Base-by-base conservation (phyloP, 1,139 yeast species). In the Ogataea hybrid region DNA sequence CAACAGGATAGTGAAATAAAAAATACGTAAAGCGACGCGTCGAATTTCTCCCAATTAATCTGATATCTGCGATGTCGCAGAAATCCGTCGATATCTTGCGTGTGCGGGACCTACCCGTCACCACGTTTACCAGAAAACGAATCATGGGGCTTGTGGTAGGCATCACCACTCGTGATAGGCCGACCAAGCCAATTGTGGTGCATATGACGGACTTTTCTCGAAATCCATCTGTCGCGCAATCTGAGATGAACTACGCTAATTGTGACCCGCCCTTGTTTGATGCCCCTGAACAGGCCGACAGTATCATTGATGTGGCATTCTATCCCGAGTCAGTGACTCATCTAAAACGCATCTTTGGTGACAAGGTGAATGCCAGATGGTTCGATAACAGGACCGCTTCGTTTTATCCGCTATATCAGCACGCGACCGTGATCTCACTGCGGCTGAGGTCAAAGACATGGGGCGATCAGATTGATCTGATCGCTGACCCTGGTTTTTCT, bases 1-100 rank as follows among this genome's bases (percentile, higher is more conserved):
- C 59, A 56, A 56, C 59, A 50, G 59, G 36, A 30, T 41, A 27
- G 28, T 18, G 25, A 44, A 37, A 34, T 38, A 15, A 32, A 25
- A 15, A 29, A 28, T 28, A 14, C 23, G 29, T 23, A 33, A 33
- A 20, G 18, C 28, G 36, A 31, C 32, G 36, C 32, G 35, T 31
- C 35, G 25, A 15, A 28, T 6, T 7, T 28, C 16, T 29, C 22
- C 23, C n/a, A 16, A 35, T 29, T 28, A 28, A 17, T n/a, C 10
- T 14, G 6, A 8, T 25, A 11, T 25, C 12, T 25, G 5, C n/a
- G 6, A 28, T 28, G 31, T 28, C 31, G n/a, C 31, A 28, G 15
- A 15, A 28, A 6, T 11, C 32, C 25, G 27, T 15, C 23, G 14
- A 8, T 17, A 31, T 21, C 21, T 18, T 25, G 32, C 40, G 31